phyloP scores from a whole-genome alignment of 2,329 filamentous ascomycete genomes.

The Fusarium keratoplasticum region DNA sequence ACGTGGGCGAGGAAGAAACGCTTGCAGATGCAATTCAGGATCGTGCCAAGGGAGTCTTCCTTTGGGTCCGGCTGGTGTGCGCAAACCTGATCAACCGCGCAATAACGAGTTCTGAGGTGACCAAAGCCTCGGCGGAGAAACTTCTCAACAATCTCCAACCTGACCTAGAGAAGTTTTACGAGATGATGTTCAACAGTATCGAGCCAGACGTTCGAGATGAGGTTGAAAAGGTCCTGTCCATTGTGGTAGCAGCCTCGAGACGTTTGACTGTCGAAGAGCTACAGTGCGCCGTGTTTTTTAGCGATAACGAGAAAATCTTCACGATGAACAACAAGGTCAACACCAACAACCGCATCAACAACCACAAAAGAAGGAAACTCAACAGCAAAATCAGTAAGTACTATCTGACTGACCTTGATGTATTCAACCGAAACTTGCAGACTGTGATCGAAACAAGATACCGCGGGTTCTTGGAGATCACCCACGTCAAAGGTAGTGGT shows the following conservation, averaged over 20 bases:
- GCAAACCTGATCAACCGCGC: neutral
- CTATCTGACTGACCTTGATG: too few relatives aligned
- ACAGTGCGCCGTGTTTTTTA: neutral
- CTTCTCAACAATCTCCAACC: neutral
- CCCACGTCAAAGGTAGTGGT: neutral
- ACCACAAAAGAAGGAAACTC: too few relatives aligned
- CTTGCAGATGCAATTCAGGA: neutral
- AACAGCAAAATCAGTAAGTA: too few relatives aligned
- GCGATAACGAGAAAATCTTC: neutral
- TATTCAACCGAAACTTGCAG: neutral
- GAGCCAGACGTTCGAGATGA: neutral
- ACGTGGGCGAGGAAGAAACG: neutral
- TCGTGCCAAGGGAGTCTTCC: neutral
- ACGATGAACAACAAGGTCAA: too few relatives aligned
- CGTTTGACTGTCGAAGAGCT: neutral
- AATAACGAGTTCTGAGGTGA: neutral
- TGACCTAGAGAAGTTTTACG: neutral
- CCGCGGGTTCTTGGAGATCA: neutral
- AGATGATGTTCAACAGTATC: neutral
- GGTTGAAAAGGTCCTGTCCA: neutral
- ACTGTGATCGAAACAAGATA: neutral
- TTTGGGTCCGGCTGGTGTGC: neutral
- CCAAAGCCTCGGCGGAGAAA: neutral
- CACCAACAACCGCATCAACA: too few relatives aligned
- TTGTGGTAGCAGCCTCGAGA: neutral